Evolutionary conservation across 2,329 filamentous ascomycete species (phyloP), one percentile per base, ranked within the genome.

Genomic region (Aspergillus quadrilineatus): DNA sequence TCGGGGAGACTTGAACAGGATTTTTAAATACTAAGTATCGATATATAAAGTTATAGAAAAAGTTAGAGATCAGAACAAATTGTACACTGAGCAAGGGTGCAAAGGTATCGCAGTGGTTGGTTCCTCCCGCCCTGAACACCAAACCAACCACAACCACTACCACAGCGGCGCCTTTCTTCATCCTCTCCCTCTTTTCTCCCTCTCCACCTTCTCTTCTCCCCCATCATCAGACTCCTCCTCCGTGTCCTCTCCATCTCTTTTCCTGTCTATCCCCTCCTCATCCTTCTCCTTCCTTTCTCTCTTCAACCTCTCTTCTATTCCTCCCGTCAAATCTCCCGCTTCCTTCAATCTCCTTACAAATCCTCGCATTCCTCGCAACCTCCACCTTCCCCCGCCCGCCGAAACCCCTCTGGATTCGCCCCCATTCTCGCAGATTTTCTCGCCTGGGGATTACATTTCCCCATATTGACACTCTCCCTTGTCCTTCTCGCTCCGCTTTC

Each of bases 341-440:
- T 53, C 43, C 57, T 53, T 51, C 47, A 34, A 58, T 42, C 39
- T 53, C 58, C 54, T 55, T 61, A 63, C 66, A 54, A 56, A 65
- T 63, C 63, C 60, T 56, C 59, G 59, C 55, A 56, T 65, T 63
- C 63, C 60, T 56, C 59, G 59, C 55, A 53, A 67, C 60, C 63
- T 61, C 64, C 60, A 65, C 59, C 61, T 56, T 63, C 56, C 60
- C 70, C 67, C 64, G 64, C 68, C 63, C 66, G 67, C 67, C 67
- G 63, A 66, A 62, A 64, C 59, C 61, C 63, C 63, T 62, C 62
- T 56, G 57, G 62, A 62, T 50, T 60, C 51, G 59, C 63, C 61
- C 64, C 57, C 43, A 46, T 67, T 46, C 52, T 55, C 53, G 58
- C 50, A 32, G 26, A 61, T 51, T 22, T 60, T 57, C 50, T 51